phyloP scores from a whole-genome alignment of 2,329 filamentous ascomycete species.

The Colletotrichum sp. region DNA sequence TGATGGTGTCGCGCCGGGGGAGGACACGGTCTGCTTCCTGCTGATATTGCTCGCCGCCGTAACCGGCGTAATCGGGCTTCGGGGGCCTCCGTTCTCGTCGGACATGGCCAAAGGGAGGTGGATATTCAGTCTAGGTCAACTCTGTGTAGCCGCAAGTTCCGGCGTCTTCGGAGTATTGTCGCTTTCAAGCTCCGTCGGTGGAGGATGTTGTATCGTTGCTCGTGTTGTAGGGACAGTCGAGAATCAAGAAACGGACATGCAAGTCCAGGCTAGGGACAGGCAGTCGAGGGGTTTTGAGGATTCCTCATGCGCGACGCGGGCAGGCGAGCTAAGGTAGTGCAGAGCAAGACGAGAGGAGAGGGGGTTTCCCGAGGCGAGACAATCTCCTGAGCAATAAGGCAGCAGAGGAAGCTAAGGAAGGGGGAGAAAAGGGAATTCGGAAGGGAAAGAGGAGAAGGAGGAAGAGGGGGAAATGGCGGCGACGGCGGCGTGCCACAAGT shows the following conservation, averaged over 20 bases:
- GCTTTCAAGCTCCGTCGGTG: neutral
- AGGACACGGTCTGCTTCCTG: constrained; percentile 18
- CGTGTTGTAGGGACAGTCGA: neutral
- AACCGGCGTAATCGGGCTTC: constrained; percentile 13
- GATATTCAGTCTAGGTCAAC: neutral
- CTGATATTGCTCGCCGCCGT: constrained; percentile 15
- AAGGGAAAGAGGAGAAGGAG: neutral
- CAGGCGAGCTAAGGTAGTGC: neutral
- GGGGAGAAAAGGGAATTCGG: neutral
- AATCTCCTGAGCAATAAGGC: neutral
- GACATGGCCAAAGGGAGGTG: constrained; percentile 2
- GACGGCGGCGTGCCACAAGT: constrained; percentile 10
- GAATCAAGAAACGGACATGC: neutral
- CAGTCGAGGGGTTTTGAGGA: constrained; percentile 17
- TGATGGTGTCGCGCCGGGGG: constrained; percentile 9
- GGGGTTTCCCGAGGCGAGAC: neutral
- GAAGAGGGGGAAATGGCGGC: neutral
- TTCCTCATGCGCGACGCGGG: constrained; percentile 6
- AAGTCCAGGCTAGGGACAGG: constrained; percentile 13
- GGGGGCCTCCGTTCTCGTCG: constrained; percentile 11
- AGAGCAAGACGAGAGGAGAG: neutral
- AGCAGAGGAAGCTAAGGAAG: neutral
- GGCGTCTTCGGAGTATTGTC: neutral
- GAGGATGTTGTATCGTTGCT: neutral
- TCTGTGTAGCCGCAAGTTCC: neutral